These are phyloP conservation scores for Termitomyces sp. DNA, from an alignment of 768 basidiomycete species.

Conservation along the genomic window DNA sequence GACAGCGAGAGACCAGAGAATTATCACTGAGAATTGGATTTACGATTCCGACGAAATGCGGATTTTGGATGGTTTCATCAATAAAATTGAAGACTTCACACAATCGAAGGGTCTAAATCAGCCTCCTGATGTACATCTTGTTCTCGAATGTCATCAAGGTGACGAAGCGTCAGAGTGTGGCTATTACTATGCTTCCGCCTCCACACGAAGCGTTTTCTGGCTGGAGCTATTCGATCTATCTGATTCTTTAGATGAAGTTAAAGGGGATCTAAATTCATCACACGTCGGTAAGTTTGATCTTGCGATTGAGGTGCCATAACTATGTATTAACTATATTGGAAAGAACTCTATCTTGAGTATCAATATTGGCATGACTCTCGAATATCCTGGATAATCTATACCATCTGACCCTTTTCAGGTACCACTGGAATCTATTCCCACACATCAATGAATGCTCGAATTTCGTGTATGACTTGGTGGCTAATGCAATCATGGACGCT, in stretches of 20 bases:
- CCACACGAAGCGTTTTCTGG: not conserved
- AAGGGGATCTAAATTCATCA: no score
- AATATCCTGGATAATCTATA: not conserved
- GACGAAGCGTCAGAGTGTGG: not conserved
- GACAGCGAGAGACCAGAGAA: not conserved
- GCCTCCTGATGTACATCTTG: constrained; percentile 2
- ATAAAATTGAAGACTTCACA: not conserved
- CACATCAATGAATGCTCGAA: not conserved
- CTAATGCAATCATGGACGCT: not conserved
- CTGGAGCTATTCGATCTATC: not conserved
- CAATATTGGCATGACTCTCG: not conserved
- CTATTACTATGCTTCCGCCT: constrained; percentile 4
- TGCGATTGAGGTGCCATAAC: not conserved
- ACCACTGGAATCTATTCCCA: constrained; percentile 4
- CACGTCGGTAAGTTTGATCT: not conserved
- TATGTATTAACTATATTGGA: not conserved
- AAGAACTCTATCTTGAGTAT: constrained; percentile 4
- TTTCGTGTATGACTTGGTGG: not conserved
- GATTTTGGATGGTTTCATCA: not conserved
- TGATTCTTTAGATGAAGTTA: no score
- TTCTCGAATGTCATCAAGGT: not conserved
- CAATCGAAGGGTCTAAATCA: not conserved
- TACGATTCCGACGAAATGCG: not conserved
- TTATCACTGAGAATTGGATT: constrained; percentile 6
- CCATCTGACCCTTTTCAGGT: not conserved